These are phyloP conservation scores for Debaryomyces robertsiae DNA, from an alignment of 1,139 yeast species.

Conservation along the genomic window DNA sequence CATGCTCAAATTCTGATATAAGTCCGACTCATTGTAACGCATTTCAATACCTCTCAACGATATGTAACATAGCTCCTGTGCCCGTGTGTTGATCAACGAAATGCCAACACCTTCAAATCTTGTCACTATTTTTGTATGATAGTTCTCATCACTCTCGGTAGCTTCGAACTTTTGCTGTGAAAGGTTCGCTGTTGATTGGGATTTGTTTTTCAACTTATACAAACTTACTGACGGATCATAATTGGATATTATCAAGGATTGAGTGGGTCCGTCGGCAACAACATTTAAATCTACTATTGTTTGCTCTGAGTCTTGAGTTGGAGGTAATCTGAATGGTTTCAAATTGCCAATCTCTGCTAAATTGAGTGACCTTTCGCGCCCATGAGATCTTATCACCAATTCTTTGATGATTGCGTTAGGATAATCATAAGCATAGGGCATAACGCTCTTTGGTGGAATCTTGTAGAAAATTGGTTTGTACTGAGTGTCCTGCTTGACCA, in stretches of 20 bases:
- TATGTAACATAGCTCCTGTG: conserved; percentile 79
- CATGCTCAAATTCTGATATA: conserved; percentile 77
- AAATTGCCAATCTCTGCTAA: conserved; percentile 91
- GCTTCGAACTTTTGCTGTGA: conserved; percentile 60
- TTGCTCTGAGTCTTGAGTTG: conserved; percentile 43
- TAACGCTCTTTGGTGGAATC: conserved; percentile 86
- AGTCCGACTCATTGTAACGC: conserved; percentile 79
- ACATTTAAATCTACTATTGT: conserved; percentile 82
- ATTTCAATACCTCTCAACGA: conserved; percentile 81
- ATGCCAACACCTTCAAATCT: conserved; percentile 87
- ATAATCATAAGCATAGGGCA: conserved; percentile 98
- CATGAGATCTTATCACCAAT: conserved; percentile 68
- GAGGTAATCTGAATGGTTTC: conserved; percentile 79
- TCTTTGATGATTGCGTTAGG: conserved; percentile 91
- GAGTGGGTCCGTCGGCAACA: conserved; percentile 95
- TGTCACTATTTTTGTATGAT: conserved; percentile 60
- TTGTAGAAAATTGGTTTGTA: conserved; percentile 76
- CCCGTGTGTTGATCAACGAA: conserved; percentile 71
- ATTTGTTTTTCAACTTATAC: conserved; percentile 53
- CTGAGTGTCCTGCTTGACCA: conserved; percentile 45
- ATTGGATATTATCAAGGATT: conserved; percentile 79
- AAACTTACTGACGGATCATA: conserved; percentile 78
- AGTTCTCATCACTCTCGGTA: conserved; percentile 67
- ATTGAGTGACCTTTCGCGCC: conserved; percentile 76
- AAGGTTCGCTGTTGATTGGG: conserved; percentile 31